Percentiles rank a stretch among this genome's conserved stretches.
These are phyloP conservation scores for Botrytis squamosa DNA, from an alignment of 2,329 filamentous ascomycete genomes.

Conservation along the genomic window DNA sequence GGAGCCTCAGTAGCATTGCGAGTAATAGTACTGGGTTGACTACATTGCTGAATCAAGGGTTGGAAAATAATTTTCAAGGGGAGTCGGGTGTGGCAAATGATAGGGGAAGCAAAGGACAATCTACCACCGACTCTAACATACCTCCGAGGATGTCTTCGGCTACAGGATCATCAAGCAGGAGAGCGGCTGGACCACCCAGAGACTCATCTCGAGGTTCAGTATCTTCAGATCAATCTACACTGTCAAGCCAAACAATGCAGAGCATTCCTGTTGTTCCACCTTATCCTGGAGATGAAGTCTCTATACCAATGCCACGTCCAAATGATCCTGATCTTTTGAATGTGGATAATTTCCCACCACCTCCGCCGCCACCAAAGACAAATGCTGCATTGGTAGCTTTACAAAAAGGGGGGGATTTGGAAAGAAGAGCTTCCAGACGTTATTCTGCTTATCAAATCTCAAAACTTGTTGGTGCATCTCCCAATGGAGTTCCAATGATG, in stretches of 20 bases:
- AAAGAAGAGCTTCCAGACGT: slow-evolving; percentile 84
- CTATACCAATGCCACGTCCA: slow-evolving; percentile 47
- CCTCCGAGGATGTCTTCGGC: slow-evolving; percentile 46
- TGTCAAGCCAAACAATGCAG: slow-evolving; percentile 75
- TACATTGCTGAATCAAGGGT: slow-evolving; percentile 58
- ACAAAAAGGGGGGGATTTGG: slow-evolving; percentile 87
- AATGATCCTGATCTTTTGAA: slow-evolving; percentile 43
- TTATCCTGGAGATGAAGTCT: slow-evolving; percentile 62
- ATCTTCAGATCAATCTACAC: slow-evolving; percentile 61
- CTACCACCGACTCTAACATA: slow-evolving; percentile 41
- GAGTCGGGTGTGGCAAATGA: slow-evolving; percentile 27
- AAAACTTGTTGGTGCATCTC: slow-evolving; percentile 80
- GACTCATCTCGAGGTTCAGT: slow-evolving; percentile 53
- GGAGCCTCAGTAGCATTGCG: slow-evolving; percentile 57
- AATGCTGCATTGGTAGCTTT: slow-evolving; percentile 88
- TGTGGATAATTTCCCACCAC: slow-evolving; percentile 66
- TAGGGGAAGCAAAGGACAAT: slow-evolving; percentile 25
- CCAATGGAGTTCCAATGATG: slow-evolving; percentile 81
- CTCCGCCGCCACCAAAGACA: slow-evolving; percentile 77
- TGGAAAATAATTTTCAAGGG: slow-evolving; percentile 33
- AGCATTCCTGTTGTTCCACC: slow-evolving; percentile 72
- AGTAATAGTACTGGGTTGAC: slow-evolving; percentile 59
- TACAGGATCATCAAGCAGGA: slow-evolving; percentile 26
- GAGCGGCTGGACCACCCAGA: slow-evolving; percentile 40
- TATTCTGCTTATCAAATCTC: slow-evolving; percentile 98